phyloP scores from a whole-genome alignment of 306 rosid species.

The Arachis hypogaea region DNA sequence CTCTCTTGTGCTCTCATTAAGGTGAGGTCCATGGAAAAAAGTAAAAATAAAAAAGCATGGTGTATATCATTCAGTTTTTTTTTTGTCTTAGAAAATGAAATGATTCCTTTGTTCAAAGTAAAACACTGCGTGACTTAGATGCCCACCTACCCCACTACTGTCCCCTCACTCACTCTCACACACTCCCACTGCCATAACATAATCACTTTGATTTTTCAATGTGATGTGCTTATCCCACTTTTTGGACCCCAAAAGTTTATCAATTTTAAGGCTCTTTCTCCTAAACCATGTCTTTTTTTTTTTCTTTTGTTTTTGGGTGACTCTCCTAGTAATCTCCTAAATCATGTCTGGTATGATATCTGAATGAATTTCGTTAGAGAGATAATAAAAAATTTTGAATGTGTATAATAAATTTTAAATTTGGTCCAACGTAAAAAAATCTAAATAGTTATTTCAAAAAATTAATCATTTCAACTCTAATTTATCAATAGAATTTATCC shows the following conservation, averaged over 20 bases:
- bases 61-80: slow-evolving; percentile 17
- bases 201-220: slow-evolving; percentile 31
- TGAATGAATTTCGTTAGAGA: too few relatives aligned
- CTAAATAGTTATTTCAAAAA: too few relatives aligned
- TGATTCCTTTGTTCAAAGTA: slow-evolving; percentile 18
- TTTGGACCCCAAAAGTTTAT: slow-evolving; percentile 39
- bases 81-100: slow-evolving; percentile 22
- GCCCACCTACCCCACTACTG: slow-evolving; percentile 42
- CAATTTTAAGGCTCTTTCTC: slow-evolving; percentile 13
- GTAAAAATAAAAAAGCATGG: slow-evolving; percentile 3
- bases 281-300: slow-evolving; percentile 27
- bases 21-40: slow-evolving; percentile 18
- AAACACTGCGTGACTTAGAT: slow-evolving; percentile 26
- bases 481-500: too few relatives aligned
- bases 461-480: too few relatives aligned
- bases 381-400: too few relatives aligned
- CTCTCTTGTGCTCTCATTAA: slow-evolving; percentile 13
- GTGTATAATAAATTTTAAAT: too few relatives aligned
- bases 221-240: slow-evolving; percentile 35
- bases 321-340: too few relatives aligned
- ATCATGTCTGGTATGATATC: too few relatives aligned
- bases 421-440: too few relatives aligned
- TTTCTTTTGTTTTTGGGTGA: too few relatives aligned
- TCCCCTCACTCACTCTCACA: slow-evolving; percentile 40
- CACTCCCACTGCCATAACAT: slow-evolving; percentile 5